A percentile compares a stretch with the other conserved stretches of the same genome.
Conservation (phyloP, 768 basidiomycete genomes). For the Mycena maculata region DNA sequence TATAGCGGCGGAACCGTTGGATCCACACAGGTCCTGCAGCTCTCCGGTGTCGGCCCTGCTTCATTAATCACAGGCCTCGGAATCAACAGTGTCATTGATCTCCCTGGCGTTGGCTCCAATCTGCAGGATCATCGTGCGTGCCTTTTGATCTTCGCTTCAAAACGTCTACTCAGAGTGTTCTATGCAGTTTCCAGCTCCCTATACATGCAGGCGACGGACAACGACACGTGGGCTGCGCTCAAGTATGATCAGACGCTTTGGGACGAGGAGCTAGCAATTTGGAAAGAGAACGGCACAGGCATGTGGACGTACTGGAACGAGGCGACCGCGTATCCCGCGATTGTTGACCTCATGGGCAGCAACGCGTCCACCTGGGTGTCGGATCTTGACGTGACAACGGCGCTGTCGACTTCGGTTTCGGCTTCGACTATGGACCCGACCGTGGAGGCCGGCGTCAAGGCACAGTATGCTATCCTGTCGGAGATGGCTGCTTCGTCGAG, state of each 20-base stretch:
- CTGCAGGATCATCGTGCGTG: slow-evolving; percentile 32
- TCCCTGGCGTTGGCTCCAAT: slow-evolving; percentile 33
- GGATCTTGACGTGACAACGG: background rate
- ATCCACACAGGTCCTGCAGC: slow-evolving; percentile 31
- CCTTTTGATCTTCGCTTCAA: background rate
- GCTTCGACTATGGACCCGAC: slow-evolving; percentile 32
- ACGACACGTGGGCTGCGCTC: slow-evolving; percentile 32
- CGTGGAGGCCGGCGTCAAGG: slow-evolving; percentile 31
- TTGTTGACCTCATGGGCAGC: slow-evolving; percentile 26
- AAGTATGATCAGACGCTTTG: slow-evolving; percentile 20
- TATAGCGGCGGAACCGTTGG: slow-evolving; percentile 29
- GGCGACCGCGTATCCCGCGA: slow-evolving; percentile 32
- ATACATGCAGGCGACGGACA: slow-evolving; percentile 26
- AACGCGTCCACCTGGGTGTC: slow-evolving; percentile 17
- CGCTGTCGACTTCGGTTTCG: slow-evolving; percentile 21
- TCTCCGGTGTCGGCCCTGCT: slow-evolving; percentile 31
- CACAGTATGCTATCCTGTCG: slow-evolving; percentile 25
- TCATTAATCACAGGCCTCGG: slow-evolving; percentile 27
- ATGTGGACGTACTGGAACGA: slow-evolving; percentile 38
- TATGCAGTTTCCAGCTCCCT: slow-evolving; percentile 16
- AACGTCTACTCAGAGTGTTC: background rate
- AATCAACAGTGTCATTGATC: slow-evolving; percentile 30
- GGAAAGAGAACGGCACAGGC: slow-evolving; percentile 29
- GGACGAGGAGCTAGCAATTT: slow-evolving; percentile 31
- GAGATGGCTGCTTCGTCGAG: slow-evolving; percentile 23